Evolutionary conservation across 805 yeast genomes (phyloP).

Genomic region (Myxozyma geophila): DNA sequence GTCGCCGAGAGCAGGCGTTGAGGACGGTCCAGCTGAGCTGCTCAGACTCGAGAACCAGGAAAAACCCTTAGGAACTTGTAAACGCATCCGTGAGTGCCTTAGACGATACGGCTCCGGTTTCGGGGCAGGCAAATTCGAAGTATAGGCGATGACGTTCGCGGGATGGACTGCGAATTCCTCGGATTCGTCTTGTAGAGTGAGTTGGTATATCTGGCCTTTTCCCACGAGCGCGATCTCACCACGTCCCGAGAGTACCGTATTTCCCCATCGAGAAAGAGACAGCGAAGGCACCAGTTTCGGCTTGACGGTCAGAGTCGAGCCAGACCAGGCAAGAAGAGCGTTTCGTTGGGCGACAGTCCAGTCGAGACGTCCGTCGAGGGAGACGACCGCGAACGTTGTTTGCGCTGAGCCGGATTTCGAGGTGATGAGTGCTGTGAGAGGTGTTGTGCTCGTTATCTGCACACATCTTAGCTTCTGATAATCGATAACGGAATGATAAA

Average conservation of each 20-base stretch:
- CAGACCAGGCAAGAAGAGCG: conserved; percentile 55
- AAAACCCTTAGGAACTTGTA: conserved; percentile 30
- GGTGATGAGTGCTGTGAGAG: conserved; percentile 41
- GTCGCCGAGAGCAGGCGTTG: neutral
- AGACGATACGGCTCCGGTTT: conserved; percentile 31
- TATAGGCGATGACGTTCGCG: conserved; percentile 50
- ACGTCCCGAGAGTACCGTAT: conserved; percentile 49
- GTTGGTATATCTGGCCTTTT: conserved; percentile 48
- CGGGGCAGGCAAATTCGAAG: conserved; percentile 39
- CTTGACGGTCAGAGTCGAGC: conserved; percentile 42
- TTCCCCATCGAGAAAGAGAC: conserved; percentile 42
- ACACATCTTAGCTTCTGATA: neutral
- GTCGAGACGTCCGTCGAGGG: conserved; percentile 48
- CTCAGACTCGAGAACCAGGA: neutral
- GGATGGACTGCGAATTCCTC: conserved; percentile 52
- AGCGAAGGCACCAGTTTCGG: conserved; percentile 38
- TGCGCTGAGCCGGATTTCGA: conserved; percentile 32
- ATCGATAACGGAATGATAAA: too few species aligned
- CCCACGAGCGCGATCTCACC: conserved; percentile 54
- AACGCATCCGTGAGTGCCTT: conserved; percentile 30
- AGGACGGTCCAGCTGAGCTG: neutral
- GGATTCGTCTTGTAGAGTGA: conserved; percentile 45
- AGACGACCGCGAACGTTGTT: conserved; percentile 47
- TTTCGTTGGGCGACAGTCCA: conserved; percentile 52
- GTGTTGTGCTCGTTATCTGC: conserved; percentile 42